Base-by-base conservation (phyloP, 768 basidiomycete species). In the Lactarius hengduanensis region DNA sequence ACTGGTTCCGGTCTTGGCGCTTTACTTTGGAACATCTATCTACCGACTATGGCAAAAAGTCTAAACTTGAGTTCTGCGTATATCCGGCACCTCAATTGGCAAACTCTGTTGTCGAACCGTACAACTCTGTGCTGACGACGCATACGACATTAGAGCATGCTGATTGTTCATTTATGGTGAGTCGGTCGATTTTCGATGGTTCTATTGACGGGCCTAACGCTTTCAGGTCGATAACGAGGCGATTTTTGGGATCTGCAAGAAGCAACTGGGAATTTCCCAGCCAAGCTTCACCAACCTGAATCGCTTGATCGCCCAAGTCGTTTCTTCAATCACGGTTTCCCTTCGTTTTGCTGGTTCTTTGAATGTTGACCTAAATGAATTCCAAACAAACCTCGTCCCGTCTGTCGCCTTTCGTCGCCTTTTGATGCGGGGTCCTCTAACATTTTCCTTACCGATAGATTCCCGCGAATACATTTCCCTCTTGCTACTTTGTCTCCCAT, bases 1-100 rank as follows among this genome's bases (percentile, higher is more conserved):
- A 98, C 96, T 76, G 96, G 96, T 74, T 99, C 96, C 67, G 96
- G 96, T 75, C 96, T 99, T 74, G 96, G 96, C 77, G 96, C 96
- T 66, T 89, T 99, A 72, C 84, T 99, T 86, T 98, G 69, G 96
- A 99, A 80, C 88, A 94, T 66, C 88, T 99, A 71, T 97, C 96
- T 36, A 91, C 92, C 64, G 96, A 99, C 79, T 99, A 98, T 74
- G 96, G 96, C 78, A 99, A 99, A 80, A 99, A 98, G 81, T 94
- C 93, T 54, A 98, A 98, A 83, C 83, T 98, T 71, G 96, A 99
- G 81, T 98, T 99, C 81, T 90, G 91, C 71, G 94, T 97, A 57
- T 97, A 96, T 81, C 96, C 96, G 59, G 94, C 94, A 8, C 95
- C 93, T 57, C 91, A 90, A 72, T 83, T 94, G 78, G 91, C 92